Evolutionary conservation across 1,139 yeast species (phyloP).

Genomic region (Magnusiomyces suaveolens): DNA sequence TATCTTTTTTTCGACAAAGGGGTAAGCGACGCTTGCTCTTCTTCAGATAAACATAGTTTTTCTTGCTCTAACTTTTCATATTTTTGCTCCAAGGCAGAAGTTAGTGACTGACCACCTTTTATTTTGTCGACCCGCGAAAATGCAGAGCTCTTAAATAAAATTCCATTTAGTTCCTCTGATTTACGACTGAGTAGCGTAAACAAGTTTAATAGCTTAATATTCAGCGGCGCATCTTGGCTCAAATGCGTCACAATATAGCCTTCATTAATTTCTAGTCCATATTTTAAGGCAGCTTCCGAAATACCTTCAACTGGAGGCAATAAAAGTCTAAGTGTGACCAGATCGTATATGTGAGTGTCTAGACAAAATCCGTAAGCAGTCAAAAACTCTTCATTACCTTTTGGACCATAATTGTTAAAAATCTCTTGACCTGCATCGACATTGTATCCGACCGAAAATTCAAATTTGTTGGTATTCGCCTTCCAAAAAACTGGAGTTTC

Average conservation of each 20-base stretch:
- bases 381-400: conserved; percentile 67
- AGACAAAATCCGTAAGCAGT: conserved; percentile 59
- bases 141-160: background rate
- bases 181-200: background rate
- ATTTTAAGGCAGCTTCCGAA: background rate
- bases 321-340: conserved; percentile 42
- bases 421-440: conserved; percentile 40
- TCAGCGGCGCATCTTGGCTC: background rate
- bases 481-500: conserved; percentile 60
- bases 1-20: background rate
- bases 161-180: background rate
- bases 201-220: background rate
- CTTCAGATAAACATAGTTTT: background rate
- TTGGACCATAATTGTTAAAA: conserved; percentile 76
- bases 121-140: background rate
- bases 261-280: background rate
- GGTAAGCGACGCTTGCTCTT: background rate
- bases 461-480: conserved; percentile 24
- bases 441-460: conserved; percentile 14
- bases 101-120: background rate
- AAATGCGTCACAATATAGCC: background rate
- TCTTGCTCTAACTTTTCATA: background rate
- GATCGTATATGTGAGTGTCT: conserved; percentile 48
- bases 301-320: conserved; percentile 10
- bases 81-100: background rate